Conservation (phyloP, 208 protist genomes). For the Leishmania amazonensis region DNA sequence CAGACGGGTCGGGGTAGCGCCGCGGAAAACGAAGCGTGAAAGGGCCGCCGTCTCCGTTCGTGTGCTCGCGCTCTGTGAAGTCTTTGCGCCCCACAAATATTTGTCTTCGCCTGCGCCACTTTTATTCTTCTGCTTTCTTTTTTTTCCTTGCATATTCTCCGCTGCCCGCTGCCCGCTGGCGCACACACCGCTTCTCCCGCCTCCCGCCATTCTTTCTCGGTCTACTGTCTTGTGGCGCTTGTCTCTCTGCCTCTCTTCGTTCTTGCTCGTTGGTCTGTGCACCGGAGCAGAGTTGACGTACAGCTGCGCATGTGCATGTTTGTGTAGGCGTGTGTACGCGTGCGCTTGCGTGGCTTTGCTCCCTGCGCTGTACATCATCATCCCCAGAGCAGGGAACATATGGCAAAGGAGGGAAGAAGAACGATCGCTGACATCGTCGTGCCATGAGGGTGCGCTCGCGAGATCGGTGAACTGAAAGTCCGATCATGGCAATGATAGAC, state of each 20-base stretch:
- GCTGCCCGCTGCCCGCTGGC: background rate
- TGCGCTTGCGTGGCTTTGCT: background rate
- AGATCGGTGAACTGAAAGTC: background rate
- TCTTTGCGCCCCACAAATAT: background rate
- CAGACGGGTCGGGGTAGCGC: background rate
- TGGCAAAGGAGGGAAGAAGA: background rate
- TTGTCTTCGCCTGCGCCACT: background rate
- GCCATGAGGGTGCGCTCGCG: background rate
- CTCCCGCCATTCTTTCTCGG: background rate
- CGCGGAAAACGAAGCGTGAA: background rate
- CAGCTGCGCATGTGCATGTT: background rate
- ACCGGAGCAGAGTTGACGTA: background rate
- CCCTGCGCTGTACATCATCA: background rate
- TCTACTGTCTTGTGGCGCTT: background rate
- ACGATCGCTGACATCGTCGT: background rate
- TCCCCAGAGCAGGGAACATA: background rate
- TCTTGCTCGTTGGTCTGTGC: background rate
- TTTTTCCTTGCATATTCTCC: background rate
- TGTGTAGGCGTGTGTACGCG: background rate
- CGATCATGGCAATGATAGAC: background rate
- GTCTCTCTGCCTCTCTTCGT: background rate
- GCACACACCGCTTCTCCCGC: background rate
- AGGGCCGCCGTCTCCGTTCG: background rate
- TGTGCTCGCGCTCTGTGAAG: background rate
- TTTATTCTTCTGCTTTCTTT: background rate